Evolutionary conservation across 495 filamentous ascomycete species (phyloP).

Genomic region (Penicillium egyptiacum): DNA sequence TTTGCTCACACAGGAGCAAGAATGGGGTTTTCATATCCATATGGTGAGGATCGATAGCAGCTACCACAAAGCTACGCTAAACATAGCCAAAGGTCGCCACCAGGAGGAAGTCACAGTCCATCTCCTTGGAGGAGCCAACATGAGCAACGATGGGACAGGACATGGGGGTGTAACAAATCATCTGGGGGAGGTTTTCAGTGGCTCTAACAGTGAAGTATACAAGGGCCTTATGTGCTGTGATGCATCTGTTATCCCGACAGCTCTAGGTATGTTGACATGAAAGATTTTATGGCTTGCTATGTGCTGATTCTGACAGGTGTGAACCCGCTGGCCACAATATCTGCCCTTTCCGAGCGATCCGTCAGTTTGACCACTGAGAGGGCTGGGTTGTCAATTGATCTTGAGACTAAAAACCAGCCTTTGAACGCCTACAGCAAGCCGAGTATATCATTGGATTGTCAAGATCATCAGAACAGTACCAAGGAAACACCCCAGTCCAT

Average conservation of each 20-base stretch:
- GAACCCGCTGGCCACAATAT: conserved; percentile 70
- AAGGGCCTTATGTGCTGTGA: conserved; percentile 62
- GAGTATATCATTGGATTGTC: not conserved
- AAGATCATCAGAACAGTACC: not conserved
- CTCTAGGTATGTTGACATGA: conserved; percentile 42
- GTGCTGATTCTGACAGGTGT: conserved; percentile 27
- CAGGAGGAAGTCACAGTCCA: conserved; percentile 64
- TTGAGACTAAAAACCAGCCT: conserved; percentile 47
- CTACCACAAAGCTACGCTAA: not conserved
- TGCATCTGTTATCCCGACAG: conserved; percentile 60
- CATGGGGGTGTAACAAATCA: conserved; percentile 63
- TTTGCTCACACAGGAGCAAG: conserved; percentile 11
- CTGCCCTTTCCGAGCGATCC: conserved; percentile 64
- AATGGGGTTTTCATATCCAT: conserved; percentile 19
- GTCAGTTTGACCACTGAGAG: conserved; percentile 49
- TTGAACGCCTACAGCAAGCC: not conserved
- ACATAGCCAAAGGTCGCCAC: conserved; percentile 2
- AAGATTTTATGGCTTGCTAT: not conserved
- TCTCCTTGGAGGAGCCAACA: conserved; percentile 66
- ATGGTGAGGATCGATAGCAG: conserved; percentile 1
- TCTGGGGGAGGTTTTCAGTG: conserved; percentile 58
- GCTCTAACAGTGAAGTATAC: conserved; percentile 50
- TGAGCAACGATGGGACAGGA: conserved; percentile 59
- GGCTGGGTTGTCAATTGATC: conserved; percentile 47
- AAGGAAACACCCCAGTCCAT: not conserved